Base-by-base conservation (phyloP, 2,329 filamentous ascomycete species). In the Alternaria atra region DNA sequence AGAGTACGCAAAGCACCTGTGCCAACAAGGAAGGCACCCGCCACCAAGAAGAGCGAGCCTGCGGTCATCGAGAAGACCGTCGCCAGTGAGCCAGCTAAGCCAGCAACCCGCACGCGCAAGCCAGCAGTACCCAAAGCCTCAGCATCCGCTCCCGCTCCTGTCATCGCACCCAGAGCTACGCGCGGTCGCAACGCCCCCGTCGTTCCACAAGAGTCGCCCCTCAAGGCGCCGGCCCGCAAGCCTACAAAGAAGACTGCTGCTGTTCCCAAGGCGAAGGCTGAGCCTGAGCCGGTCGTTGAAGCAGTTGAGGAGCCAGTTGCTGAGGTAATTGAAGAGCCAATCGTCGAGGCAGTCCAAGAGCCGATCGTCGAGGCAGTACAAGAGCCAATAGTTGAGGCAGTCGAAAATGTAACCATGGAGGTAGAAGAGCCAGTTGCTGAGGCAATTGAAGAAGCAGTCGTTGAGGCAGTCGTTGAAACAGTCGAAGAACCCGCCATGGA, bases 211-310 rank as follows among this genome's bases (percentile, higher is more conserved):
- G 65, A 69, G 7, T 74, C 72, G n/a, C 72, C 72, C 29, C 70
- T 69, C 29, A 70, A 70, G 60, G 58, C 71, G 25, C 71, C 70
- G 17, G 70, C 73, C 9, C 70, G 72, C 47, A 75, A 73, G 56
- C 68, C 65, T 7, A 55, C 59, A 12, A 72, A 66, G 58, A 70
- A 69, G 57, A 58, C 61, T 29, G 63, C 61, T 20, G 39, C 65
- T 32, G 60, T 60, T 23, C 50, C 61, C 29, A 27, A 58, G n/a
- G 47, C 64, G 29, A 67, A 68, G 55, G 39, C 51, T 44, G 58
- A 60, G 47, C 50, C 59, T 30, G 61, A 67, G 59, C 39, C 56
- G 8, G 46, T 56, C 20, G 52, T 39, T 34, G 37, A 56, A 20
- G 20, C 30, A 47, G 42, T 15, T 20, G 68, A 73, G 27, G 70